Conservation (phyloP, 2,329 filamentous ascomycete genomes). For the Huntiella decipiens region DNA sequence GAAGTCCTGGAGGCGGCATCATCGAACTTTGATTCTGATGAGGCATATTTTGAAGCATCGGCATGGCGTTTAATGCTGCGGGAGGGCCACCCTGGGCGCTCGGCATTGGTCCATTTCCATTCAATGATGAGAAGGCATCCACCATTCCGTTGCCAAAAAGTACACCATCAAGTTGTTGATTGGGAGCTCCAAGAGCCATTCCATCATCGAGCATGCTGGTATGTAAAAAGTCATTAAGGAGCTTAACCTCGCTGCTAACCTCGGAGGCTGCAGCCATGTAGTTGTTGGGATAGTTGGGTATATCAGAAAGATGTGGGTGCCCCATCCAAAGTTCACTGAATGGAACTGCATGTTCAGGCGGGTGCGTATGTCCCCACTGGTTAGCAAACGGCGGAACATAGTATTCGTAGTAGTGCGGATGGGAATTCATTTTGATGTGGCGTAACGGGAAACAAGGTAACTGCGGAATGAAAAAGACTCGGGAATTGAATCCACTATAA, state of each 20-base stretch:
- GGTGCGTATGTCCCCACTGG: background rate
- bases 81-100: slow-evolving; percentile 1
- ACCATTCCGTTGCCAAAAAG: background rate
- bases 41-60: background rate
- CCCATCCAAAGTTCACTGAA: slow-evolving; percentile 33
- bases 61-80: background rate
- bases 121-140: slow-evolving; percentile 5
- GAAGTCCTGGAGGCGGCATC: slow-evolving; percentile 24
- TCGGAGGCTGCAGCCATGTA: slow-evolving; percentile 77
- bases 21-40: slow-evolving; percentile 22
- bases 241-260: slow-evolving; percentile 88
- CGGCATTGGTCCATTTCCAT: background rate
- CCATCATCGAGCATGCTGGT: slow-evolving; percentile 77
- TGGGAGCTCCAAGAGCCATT: background rate
- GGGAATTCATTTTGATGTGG: background rate
- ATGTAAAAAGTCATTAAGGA: slow-evolving; percentile 91
- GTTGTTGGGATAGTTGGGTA: slow-evolving; percentile 81
- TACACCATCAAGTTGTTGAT: too few species aligned
- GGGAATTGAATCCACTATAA: background rate
- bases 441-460: background rate
- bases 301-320: slow-evolving; percentile 77
- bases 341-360: background rate
- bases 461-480: background rate
- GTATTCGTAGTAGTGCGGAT: background rate
- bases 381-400: background rate